Base-by-base conservation (phyloP, 2,329 filamentous ascomycete species). In the Ophiostoma sp. region DNA sequence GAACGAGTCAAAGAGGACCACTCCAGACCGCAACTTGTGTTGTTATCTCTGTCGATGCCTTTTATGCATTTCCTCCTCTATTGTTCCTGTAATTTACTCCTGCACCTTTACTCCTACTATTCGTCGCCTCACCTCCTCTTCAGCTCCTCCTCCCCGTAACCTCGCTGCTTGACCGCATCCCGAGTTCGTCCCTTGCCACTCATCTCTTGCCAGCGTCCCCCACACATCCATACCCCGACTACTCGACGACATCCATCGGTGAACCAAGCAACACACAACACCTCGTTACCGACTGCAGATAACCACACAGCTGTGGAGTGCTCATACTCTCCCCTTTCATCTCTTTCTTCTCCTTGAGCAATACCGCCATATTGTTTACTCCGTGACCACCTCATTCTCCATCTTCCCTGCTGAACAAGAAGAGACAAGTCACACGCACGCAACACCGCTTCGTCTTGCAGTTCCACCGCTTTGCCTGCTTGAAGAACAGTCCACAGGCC, bases 401-500 rank as follows among this genome's bases (percentile, higher is more conserved):
- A 17, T 62, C 13, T n/a, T 4, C 6, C 62, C 33, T 36, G 33
- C 20, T 11, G 10, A 35, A 23, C 62, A 11, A 65, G 62, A 65
- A 65, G 15, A 65, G 35, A 27, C 62, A 41, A 39, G 35, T 65
- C 62, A 64, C 60, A 64, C 60, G 20, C 57, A 64, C 60, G 62
- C 35, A 39, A 65, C 35, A 65, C 35, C 33, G 62, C 62, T 13
- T 39, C 62, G 33, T 23, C 60, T 20, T 20, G 17, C 35, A 15
- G 62, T 39, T 65, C 62, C 62, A 65, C 62, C 62, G 17, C 60
- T 6, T 36, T 64, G 60, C 5, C 8, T 64, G 15, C 33, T 13
- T 23, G 13, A 62, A 33, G 13, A 62, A 33, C 57, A 35, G 33
- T n/a, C 60, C 54, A 31, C 23, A 27, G 54, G 10, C 23, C 31